Evolutionary conservation across 2,329 filamentous ascomycete species (phyloP), one percentile per base, ranked within the genome.

Genomic region (Sporothrix dimorphospora): DNA sequence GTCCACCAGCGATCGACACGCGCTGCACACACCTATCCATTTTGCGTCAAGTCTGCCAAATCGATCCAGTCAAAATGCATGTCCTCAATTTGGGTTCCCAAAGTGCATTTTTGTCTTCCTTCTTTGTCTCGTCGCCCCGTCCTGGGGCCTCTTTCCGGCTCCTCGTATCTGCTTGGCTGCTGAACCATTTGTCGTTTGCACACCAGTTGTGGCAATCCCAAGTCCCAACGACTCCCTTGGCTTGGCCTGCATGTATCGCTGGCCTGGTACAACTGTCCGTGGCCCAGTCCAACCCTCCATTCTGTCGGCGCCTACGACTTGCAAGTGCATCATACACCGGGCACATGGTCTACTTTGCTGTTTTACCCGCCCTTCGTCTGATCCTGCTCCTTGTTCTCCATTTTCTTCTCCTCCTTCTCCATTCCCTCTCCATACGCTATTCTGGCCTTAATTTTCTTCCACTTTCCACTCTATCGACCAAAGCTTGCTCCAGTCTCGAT

Each of bases 281-380:
- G 49, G 21, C n/a, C 57, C 55, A 59, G 57, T 40, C 34, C 16
- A 40, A 63, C 19, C 57, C 34, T 19, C n/a, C 34, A 42, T 63
- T 63, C 1, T 27, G 38, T 45, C 38, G 38, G 38, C 59, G 59
- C 38, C 21, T 45, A 65, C 59, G 38, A 27, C 11, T 5, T 45
- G n/a, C 21, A 45, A 19, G 55, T 21, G 34, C 3, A 55, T 21
- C 55, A 40, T 59, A 21, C 55, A 59, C 34, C 40, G 55, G 53
- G 16, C 27, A 59, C 59, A 65, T 45, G 21, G 2, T n/a, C 38
- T 16, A 19, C 12, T 5, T 47, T 9, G 42, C 42, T 16, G 11
- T 27, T 66, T 47, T 66, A 65, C 59, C 59, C 59, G 59, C 59
- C 59, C 21, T 34, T 34, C 42, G 42, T 34, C 49, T 63, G 34